Evolutionary conservation across 768 basidiomycete genomes (phyloP), one percentile per base, ranked within the genome.

Genomic region (Boletus rubroflammeus): DNA sequence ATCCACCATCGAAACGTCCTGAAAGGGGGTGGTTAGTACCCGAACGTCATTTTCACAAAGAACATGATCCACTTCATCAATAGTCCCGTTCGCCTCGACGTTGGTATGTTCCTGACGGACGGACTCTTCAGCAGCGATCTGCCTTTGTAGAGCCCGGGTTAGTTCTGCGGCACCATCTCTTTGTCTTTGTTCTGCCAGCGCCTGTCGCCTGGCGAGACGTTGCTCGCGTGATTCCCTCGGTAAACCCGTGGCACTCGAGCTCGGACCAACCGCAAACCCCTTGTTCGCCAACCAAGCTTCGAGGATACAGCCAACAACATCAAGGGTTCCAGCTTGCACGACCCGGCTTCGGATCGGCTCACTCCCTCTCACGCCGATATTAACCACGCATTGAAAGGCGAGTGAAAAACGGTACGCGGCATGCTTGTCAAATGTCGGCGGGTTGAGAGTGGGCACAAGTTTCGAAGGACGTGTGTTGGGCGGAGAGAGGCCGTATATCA

Each of bases 341-440:
- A 98, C 94, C 10, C 94, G 80, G 59, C 87, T 87, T 41, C 96
- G 76, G 63, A 98, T 95, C 19, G 84, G 83, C 71, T 98, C 94
- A 53, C 83, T 88, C n/a, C 96, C 96, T 29, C 96, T 77, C 0
- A 98, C 95, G 35, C 96, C 96, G 63, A 98, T 93, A 70, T 99
- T 98, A 57, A 95, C 94, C 42, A 98, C 85, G 64, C 93, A 97
- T 67, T 98, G 94, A 67, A 99, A 95, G 1, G 96, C 96, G 54
- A 98, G 82, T 0, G 88, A 87, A 67, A 97, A 96, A 9, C 91
- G 83, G 64, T 90, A 90, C 0, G 91, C 90, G 28, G 90, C 86
- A 62, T 89, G 86, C 56, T 88, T 90, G 73, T 93, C 91, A 59
- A 83, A 91, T 0, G 77, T 68, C 25, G 76, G 75, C 0, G 88